Conservation (phyloP, 2,329 filamentous ascomycete genomes). For the Chrysosporium keratinophilum region DNA sequence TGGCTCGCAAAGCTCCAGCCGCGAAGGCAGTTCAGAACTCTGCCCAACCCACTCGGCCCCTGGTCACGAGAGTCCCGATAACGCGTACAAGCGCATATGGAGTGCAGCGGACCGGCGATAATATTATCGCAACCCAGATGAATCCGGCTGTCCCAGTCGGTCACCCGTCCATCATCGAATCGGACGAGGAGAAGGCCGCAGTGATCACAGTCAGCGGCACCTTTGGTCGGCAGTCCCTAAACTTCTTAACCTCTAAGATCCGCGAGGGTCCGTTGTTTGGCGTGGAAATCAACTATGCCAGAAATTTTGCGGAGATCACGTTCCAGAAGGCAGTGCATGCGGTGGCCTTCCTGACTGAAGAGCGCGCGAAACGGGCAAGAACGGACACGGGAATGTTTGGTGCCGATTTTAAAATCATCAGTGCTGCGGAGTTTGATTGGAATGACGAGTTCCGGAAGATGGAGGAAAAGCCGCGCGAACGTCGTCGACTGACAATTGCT, state of each 20-base stretch:
- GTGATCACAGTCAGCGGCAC: conserved; percentile 21
- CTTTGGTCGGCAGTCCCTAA: conserved; percentile 16
- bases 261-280: conserved; percentile 32
- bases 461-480: conserved; percentile 28
- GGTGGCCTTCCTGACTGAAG: conserved; percentile 25
- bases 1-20: conserved; percentile 1
- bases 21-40: neutral
- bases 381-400: conserved; percentile 29
- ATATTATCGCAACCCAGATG: conserved; percentile 1
- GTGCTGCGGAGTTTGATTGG: conserved; percentile 26
- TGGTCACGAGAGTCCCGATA: neutral
- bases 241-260: conserved; percentile 29
- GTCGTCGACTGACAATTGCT: conserved; percentile 35
- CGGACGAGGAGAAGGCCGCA: conserved; percentile 21
- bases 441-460: conserved; percentile 29
- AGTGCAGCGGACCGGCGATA: neutral
- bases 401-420: conserved; percentile 22
- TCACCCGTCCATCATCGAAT: neutral
- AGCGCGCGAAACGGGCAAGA: conserved; percentile 22
- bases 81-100: neutral
- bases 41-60: neutral
- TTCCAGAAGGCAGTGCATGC: conserved; percentile 33
- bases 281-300: conserved; percentile 26
- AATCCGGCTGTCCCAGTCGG: conserved; percentile 8
- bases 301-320: conserved; percentile 27